phyloP scores from a whole-genome alignment of 2,329 filamentous ascomycete genomes.

The Epichloe bromicola region DNA sequence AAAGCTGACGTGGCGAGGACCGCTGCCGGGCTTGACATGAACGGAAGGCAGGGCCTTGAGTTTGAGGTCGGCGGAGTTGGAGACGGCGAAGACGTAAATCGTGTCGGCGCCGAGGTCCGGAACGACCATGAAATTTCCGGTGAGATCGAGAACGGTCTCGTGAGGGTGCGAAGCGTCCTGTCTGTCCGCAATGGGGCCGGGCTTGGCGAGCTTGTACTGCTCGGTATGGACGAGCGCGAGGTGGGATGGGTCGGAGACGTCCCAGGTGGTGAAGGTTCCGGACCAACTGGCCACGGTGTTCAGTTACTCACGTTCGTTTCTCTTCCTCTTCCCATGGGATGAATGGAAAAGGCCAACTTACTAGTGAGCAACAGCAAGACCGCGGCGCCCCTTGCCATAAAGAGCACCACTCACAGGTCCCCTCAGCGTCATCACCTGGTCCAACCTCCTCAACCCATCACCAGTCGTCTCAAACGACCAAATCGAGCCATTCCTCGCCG shows the following conservation, averaged over 20 bases:
- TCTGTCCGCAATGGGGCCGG: constrained; percentile 27
- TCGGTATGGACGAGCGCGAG: constrained; percentile 25
- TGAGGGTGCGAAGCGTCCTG: constrained; percentile 51
- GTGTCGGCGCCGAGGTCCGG: constrained; percentile 55
- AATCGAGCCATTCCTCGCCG: constrained; percentile 34
- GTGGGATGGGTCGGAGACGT: constrained; percentile 24
- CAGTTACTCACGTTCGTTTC: not conserved
- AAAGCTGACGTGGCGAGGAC: constrained; percentile 55
- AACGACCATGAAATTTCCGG: constrained; percentile 45
- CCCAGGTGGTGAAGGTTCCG: constrained; percentile 31
- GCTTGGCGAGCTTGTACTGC: constrained; percentile 25
- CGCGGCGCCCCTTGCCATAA: constrained; percentile 28
- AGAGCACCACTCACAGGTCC: constrained; percentile 31
- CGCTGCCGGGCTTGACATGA: constrained; percentile 36
- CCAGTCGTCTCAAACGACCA: constrained; percentile 24
- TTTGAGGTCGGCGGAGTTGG: constrained; percentile 25
- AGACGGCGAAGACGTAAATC: constrained; percentile 42
- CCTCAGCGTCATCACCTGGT: constrained; percentile 19
- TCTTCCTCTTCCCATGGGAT: no score
- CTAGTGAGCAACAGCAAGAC: constrained; percentile 33
- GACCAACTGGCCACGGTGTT: constrained; percentile 17
- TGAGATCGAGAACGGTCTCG: constrained; percentile 52
- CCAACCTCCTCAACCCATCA: constrained; percentile 26
- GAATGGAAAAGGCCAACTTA: constrained; percentile 16
- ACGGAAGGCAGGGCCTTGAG: constrained; percentile 28